A percentile compares a stretch with the other conserved stretches of the same genome.
These are phyloP conservation scores for Penicillium coffeae DNA, from an alignment of 495 filamentous ascomycete species.

Conservation along the genomic window DNA sequence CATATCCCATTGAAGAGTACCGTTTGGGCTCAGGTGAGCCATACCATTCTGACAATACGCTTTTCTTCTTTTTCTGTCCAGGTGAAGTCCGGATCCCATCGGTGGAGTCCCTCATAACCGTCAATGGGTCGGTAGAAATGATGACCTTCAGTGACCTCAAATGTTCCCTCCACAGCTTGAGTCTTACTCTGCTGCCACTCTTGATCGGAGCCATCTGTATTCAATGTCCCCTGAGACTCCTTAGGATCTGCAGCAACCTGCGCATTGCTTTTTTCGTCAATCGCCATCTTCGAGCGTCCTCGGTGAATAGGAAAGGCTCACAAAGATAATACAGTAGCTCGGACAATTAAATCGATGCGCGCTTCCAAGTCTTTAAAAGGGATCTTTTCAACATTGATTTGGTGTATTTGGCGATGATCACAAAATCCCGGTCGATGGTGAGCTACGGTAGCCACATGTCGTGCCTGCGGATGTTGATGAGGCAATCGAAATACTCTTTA, in stretches of 20 bases:
- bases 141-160: constrained; percentile 8
- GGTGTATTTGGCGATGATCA: background rate
- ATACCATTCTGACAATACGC: constrained; percentile 12
- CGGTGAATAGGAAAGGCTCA: background rate
- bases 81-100: constrained; percentile 59
- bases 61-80: constrained; percentile 63
- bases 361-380: too few relatives aligned
- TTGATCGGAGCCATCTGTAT: constrained; percentile 6
- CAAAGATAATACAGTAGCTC: background rate
- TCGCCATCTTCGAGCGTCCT: constrained; percentile 1
- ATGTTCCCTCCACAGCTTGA: constrained; percentile 3
- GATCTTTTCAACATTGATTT: background rate
- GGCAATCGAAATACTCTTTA: background rate
- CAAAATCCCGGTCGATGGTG: constrained; percentile 1
- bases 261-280: background rate
- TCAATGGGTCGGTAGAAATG: constrained; percentile 46
- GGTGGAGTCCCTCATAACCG: constrained; percentile 55
- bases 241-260: constrained; percentile 4
- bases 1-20: too few relatives aligned
- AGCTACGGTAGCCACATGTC: constrained; percentile 4
- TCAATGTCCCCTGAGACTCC: background rate
- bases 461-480: constrained; percentile 6
- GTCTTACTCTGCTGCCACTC: constrained; percentile 8
- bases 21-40: too few relatives aligned
- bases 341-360: too few relatives aligned